Conservation (phyloP, 1,284 basidiomycete genomes). For the Coriolopsis trogii region DNA sequence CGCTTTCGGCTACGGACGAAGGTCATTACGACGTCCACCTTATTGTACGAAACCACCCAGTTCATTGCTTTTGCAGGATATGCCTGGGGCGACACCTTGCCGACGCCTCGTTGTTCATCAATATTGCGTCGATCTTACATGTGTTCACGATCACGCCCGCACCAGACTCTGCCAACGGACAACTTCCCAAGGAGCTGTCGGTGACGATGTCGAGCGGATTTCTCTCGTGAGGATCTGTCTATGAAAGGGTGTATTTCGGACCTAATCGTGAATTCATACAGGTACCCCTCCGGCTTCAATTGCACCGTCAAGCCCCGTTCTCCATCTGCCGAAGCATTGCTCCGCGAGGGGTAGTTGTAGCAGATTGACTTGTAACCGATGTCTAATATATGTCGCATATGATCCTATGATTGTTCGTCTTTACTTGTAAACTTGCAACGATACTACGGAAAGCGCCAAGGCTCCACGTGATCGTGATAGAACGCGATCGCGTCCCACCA, state of each 20-base stretch:
- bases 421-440: too few species aligned
- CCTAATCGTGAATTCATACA: neutral
- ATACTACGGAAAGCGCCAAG: too few species aligned
- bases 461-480: too few species aligned
- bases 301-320: constrained; percentile 9
- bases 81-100: constrained; percentile 17
- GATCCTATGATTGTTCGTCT: too few species aligned
- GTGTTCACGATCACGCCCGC: constrained; percentile 13
- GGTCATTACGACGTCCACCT: constrained; percentile 19
- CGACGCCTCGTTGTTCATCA: constrained; percentile 15
- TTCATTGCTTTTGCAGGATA: constrained; percentile 1
- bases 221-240: constrained; percentile 10
- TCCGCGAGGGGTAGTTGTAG: too few species aligned
- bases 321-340: constrained; percentile 1
- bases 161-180: constrained; percentile 7
- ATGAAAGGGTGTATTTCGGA: too few species aligned
- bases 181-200: constrained; percentile 7
- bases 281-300: constrained; percentile 9
- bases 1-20: constrained; percentile 37
- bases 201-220: constrained; percentile 8
- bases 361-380: too few species aligned
- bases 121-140: constrained; percentile 12
- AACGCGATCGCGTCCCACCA: too few species aligned
- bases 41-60: neutral
- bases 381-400: too few species aligned